These are phyloP conservation scores for Talaromyces thailandensis DNA, from an alignment of 495 filamentous ascomycete species.

Conservation along the genomic window DNA sequence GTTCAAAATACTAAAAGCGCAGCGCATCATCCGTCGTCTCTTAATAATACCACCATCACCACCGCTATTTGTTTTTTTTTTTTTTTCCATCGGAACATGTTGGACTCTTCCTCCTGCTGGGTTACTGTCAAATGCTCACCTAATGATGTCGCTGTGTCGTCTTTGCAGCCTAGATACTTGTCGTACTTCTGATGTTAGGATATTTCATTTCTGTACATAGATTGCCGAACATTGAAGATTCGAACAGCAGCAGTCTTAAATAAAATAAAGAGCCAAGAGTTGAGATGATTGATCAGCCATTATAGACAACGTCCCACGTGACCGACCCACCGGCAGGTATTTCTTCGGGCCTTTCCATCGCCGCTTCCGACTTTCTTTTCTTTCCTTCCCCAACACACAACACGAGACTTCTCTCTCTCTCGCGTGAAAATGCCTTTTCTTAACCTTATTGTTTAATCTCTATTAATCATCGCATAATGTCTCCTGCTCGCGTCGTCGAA, in stretches of 20 bases:
- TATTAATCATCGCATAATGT: slow-evolving; percentile 18
- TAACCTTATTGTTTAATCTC: background rate
- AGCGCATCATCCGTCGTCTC: background rate
- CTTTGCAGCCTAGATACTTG: background rate
- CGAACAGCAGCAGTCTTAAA: background rate
- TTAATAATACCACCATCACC: background rate
- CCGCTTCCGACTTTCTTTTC: background rate
- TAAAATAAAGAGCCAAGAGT: no score
- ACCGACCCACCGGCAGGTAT: background rate
- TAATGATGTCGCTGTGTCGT: background rate
- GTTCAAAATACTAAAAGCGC: background rate
- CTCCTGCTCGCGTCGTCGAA: slow-evolving; percentile 24
- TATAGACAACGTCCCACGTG: background rate
- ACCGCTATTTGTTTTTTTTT: background rate
- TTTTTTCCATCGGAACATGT: background rate
- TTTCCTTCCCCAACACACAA: background rate
- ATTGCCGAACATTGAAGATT: background rate
- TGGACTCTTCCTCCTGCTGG: background rate
- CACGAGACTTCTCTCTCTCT: background rate
- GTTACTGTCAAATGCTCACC: background rate
- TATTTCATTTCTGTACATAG: background rate
- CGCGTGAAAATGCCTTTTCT: background rate
- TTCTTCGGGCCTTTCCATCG: background rate
- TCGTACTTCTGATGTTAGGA: background rate
- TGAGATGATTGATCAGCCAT: background rate